Percentiles rank a stretch among this genome's conserved stretches.
phyloP scores from a whole-genome alignment of 495 filamentous ascomycete species.

The Cercophora samala region DNA sequence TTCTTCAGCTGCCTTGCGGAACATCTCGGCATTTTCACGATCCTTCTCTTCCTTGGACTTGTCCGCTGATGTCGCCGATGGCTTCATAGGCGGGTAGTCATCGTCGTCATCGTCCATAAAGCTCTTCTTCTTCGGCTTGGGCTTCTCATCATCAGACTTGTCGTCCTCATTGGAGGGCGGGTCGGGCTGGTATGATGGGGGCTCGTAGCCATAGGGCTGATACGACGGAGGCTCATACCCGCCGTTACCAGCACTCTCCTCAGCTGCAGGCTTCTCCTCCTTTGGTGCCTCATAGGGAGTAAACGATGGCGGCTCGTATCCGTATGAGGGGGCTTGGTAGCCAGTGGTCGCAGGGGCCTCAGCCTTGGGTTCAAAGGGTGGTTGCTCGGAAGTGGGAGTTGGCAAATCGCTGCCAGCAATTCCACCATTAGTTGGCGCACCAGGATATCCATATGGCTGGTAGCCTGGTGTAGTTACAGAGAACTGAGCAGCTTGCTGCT shows the following conservation, averaged over 20 bases:
- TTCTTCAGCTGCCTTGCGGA: constrained; percentile 79
- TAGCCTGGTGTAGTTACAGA: constrained; percentile 24
- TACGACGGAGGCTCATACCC: constrained; percentile 52
- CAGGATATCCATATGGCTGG: constrained; percentile 25
- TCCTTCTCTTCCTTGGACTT: constrained; percentile 58
- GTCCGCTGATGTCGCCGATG: constrained; percentile 20
- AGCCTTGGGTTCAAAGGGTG: constrained; percentile 6
- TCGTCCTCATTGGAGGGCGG: constrained; percentile 40
- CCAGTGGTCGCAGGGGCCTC: constrained; percentile 20
- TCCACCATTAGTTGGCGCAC: constrained; percentile 12
- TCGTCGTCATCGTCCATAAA: constrained; percentile 79
- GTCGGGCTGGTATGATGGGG: constrained; percentile 54
- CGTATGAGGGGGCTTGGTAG: constrained; percentile 44
- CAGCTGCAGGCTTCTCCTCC: constrained; percentile 16
- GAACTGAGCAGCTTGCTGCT: constrained; percentile 15
- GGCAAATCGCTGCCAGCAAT: not conserved
- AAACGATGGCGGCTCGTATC: constrained; percentile 40
- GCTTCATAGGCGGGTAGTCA: constrained; percentile 40
- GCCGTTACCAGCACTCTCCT: constrained; percentile 27
- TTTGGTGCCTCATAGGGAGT: constrained; percentile 33
- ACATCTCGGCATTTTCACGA: constrained; percentile 68
- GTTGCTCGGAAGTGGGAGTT: constrained; percentile 21
- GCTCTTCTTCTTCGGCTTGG: constrained; percentile 67
- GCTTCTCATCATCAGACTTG: constrained; percentile 42
- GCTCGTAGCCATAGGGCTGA: constrained; percentile 51